phyloP scores from a whole-genome alignment of 2,329 filamentous ascomycete genomes.

The Phoma herbarum region DNA sequence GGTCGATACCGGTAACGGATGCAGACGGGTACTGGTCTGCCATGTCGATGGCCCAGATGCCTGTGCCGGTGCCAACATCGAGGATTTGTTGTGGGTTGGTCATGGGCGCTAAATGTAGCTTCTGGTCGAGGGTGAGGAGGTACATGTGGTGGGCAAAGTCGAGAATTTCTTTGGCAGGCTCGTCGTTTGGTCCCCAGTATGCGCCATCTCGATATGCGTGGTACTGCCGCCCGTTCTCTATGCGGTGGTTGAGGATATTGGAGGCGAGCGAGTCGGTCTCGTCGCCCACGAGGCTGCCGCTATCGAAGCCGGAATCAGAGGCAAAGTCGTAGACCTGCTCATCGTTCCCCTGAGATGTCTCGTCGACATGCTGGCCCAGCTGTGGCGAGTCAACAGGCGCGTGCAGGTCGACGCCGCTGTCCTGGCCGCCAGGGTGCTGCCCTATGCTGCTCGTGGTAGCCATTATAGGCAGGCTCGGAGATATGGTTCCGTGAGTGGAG shows the following conservation, averaged over 20 bases:
- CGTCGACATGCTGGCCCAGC: constrained; percentile 5
- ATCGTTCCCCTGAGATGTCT: constrained; percentile 3
- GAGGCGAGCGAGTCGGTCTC: constrained; percentile 50
- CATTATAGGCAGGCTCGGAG: constrained; percentile 7
- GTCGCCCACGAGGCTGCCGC: constrained; percentile 46
- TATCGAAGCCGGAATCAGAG: constrained; percentile 50
- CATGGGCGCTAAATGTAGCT: constrained; percentile 47
- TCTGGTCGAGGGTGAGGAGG: constrained; percentile 46
- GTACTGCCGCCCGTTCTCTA: constrained; percentile 51
- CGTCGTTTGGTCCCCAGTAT: constrained; percentile 56
- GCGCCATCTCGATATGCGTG: constrained; percentile 50
- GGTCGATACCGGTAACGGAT: constrained; percentile 55
- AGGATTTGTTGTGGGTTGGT: constrained; percentile 40
- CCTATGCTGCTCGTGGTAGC: not conserved
- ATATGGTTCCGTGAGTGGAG: constrained; percentile 1
- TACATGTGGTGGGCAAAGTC: constrained; percentile 56
- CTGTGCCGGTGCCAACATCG: constrained; percentile 50
- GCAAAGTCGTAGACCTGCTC: constrained; percentile 26
- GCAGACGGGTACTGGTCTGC: constrained; percentile 43
- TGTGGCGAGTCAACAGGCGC: constrained; percentile 12
- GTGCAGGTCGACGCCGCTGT: constrained; percentile 19
- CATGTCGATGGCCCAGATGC: constrained; percentile 51
- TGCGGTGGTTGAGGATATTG: constrained; percentile 48
- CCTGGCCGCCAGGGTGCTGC: constrained; percentile 10
- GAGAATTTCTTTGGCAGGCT: constrained; percentile 54